Conservation (phyloP, 2,329 filamentous ascomycete species). For the Dothistroma septosporum region DNA sequence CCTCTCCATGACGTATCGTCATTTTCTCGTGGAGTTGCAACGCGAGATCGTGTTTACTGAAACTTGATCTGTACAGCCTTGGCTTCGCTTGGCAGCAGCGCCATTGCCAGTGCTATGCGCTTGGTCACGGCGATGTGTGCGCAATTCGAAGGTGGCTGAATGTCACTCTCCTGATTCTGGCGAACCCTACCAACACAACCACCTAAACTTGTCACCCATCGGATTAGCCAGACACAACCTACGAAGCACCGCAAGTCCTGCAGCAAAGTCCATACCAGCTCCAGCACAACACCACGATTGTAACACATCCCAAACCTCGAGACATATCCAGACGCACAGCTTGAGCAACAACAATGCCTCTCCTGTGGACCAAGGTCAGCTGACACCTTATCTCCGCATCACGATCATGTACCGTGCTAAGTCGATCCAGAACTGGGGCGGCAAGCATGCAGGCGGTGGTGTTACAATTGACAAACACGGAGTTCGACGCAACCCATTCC, state of each 20-base stretch:
- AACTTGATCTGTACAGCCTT: neutral
- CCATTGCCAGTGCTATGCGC: neutral
- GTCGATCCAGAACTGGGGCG: constrained; percentile 35
- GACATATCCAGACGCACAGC: neutral
- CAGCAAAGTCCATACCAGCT: neutral
- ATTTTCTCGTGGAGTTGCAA: neutral
- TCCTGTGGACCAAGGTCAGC: constrained; percentile 45
- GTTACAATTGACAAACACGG: constrained; percentile 52
- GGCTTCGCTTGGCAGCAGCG: neutral
- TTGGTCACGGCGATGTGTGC: constrained; percentile 1
- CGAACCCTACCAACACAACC: neutral
- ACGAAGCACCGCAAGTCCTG: neutral
- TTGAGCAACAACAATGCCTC: constrained; percentile 36
- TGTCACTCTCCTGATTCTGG: neutral
- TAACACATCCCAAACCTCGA: neutral
- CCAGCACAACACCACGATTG: neutral
- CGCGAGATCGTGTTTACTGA: neutral
- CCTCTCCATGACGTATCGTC: neutral
- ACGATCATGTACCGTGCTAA: neutral
- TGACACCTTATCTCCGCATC: neutral
- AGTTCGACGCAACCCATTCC: constrained; percentile 48
- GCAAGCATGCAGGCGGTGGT: constrained; percentile 45
- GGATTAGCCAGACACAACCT: too few relatives aligned
- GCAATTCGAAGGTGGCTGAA: constrained; percentile 2
- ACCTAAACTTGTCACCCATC: too few relatives aligned